These are phyloP conservation scores for Calonectria crousiana DNA, from an alignment of 2,329 filamentous ascomycete species.

Conservation along the genomic window DNA sequence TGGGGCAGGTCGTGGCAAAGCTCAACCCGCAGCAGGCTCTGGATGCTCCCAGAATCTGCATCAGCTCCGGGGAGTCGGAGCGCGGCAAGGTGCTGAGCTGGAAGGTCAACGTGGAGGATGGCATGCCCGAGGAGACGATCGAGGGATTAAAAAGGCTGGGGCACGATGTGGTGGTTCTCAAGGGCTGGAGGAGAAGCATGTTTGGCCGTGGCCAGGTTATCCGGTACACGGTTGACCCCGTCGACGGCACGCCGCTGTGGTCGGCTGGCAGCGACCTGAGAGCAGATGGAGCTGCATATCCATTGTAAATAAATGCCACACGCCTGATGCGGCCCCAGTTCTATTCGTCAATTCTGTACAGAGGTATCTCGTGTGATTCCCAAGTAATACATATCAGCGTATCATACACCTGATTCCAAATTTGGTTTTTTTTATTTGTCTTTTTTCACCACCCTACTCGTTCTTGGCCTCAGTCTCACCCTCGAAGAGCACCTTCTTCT, in stretches of 20 bases:
- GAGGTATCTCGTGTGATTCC: constrained; percentile 38
- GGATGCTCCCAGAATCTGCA: constrained; percentile 91
- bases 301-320: constrained; percentile 48
- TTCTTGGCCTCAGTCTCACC: constrained; percentile 57
- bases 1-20: constrained; percentile 88
- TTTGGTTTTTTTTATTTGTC: background rate
- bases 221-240: constrained; percentile 76
- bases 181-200: constrained; percentile 72
- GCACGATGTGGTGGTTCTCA: constrained; percentile 78
- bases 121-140: constrained; percentile 76
- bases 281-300: constrained; percentile 81
- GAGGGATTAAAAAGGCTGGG: constrained; percentile 77
- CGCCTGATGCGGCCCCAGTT: constrained; percentile 14
- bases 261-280: constrained; percentile 90
- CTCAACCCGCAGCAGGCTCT: constrained; percentile 88
- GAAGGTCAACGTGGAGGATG: constrained; percentile 85
- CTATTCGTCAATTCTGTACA: constrained; percentile 41
- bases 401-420: constrained; percentile 40
- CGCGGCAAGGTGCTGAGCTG: constrained; percentile 68
- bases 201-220: constrained; percentile 94
- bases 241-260: constrained; percentile 80
- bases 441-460: constrained; percentile 45
- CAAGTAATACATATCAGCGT: constrained; percentile 41
- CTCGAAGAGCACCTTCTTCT: constrained; percentile 85
- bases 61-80: constrained; percentile 79